phyloP scores from a whole-genome alignment of 192 early-diverging fungal genomes.

The Obelidium mucronatum region DNA sequence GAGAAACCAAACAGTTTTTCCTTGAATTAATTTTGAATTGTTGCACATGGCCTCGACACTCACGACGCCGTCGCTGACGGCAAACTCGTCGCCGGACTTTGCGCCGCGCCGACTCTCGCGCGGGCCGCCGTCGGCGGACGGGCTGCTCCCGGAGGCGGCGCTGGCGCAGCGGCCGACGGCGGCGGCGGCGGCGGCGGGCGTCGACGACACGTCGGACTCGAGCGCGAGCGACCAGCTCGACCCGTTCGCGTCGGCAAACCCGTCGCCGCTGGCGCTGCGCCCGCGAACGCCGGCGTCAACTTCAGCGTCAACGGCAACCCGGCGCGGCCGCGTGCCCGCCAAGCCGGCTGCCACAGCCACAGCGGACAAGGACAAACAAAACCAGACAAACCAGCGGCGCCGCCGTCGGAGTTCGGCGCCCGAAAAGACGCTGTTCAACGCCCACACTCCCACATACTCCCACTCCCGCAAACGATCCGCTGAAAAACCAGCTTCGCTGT shows the following conservation, averaged over 20 bases:
- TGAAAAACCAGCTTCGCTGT: not conserved
- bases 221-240: not conserved
- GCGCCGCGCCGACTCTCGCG: too few relatives aligned
- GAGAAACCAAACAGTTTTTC: not conserved
- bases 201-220: not conserved
- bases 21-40: not conserved
- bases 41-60: not conserved
- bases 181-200: not conserved
- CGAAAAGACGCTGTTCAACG: too few relatives aligned
- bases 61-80: not conserved
- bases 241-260: not conserved
- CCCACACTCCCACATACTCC: not conserved
- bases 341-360: not conserved
- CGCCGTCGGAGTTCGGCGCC: too few relatives aligned
- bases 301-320: not conserved
- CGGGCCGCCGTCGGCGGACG: not conserved
- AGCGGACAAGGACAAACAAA: not conserved
- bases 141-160: not conserved
- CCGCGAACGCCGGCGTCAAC: not conserved
- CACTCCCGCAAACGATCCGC: not conserved
- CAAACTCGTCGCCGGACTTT: not conserved
- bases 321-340: not conserved
- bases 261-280: constrained; percentile 5
- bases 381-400: not conserved
- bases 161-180: not conserved